These are phyloP conservation scores for Psidium friedrichsthalianum DNA, from an alignment of 345 rosid genomes.

Conservation along the genomic window DNA sequence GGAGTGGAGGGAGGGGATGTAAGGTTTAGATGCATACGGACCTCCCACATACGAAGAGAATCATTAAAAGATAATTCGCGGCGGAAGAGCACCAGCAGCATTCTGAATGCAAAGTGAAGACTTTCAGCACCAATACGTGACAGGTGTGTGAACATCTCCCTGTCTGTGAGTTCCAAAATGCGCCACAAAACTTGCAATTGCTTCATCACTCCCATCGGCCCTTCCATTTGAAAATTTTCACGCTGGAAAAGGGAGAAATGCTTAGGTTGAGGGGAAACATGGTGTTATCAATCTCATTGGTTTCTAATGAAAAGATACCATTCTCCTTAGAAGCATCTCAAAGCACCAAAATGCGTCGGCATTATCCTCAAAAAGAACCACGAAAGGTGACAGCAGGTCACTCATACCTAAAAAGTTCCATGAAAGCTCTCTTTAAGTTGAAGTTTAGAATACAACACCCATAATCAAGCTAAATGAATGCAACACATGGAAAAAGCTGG, in stretches of 20 bases:
- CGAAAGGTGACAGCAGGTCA: slow-evolving; percentile 85
- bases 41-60: slow-evolving; percentile 97
- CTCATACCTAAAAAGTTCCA: slow-evolving; percentile 69
- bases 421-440: not conserved
- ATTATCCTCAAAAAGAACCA: slow-evolving; percentile 84
- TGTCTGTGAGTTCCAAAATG: slow-evolving; percentile 69
- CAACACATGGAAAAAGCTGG: not conserved
- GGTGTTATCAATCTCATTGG: not conserved
- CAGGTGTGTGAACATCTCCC: slow-evolving; percentile 69
- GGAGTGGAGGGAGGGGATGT: not conserved
- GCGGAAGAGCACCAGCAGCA: slow-evolving; percentile 84
- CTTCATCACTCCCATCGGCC: slow-evolving; percentile 90
- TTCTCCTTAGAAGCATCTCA: slow-evolving; percentile 94
- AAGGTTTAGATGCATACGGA: slow-evolving; percentile 10
- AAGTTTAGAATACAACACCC: not conserved
- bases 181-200: slow-evolving; percentile 79
- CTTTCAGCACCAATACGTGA: slow-evolving; percentile 85
- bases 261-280: not conserved
- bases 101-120: slow-evolving; percentile 93
- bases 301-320: slow-evolving; percentile 30
- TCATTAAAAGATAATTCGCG: slow-evolving; percentile 68
- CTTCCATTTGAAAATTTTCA: slow-evolving; percentile 81
- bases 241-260: slow-evolving; percentile 36
- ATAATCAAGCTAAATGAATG: not conserved
- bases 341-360: slow-evolving; percentile 99